Percentiles rank a stretch among this genome's conserved stretches.
Conservation (phyloP, 2,329 filamentous ascomycete genomes). For the Sarocladium brachiariae region DNA sequence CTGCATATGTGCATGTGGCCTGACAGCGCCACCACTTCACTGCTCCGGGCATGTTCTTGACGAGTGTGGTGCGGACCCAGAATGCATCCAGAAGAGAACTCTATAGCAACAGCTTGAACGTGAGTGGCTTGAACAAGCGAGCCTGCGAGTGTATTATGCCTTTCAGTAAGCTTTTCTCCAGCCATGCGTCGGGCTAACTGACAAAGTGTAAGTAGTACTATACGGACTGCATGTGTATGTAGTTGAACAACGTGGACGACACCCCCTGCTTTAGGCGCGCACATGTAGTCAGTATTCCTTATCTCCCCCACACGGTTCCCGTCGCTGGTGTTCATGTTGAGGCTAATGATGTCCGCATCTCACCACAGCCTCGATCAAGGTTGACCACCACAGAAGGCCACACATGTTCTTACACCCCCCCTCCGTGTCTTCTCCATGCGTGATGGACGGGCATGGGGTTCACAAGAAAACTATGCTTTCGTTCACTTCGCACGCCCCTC, state of each 20-base stretch:
- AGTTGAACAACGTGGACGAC: too few relatives aligned
- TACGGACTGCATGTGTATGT: too few relatives aligned
- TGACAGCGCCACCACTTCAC: not conserved
- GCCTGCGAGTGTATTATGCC: not conserved
- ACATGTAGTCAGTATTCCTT: not conserved
- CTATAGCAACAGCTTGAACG: not conserved
- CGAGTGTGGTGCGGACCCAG: not conserved
- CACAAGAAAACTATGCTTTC: too few relatives aligned
- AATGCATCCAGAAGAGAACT: not conserved
- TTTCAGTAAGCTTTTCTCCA: not conserved
- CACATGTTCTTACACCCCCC: not conserved
- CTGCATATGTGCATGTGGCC: not conserved
- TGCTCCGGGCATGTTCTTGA: not conserved
- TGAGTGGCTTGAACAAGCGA: not conserved
- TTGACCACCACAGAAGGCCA: not conserved
- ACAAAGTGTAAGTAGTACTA: too few relatives aligned
- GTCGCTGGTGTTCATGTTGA: not conserved
- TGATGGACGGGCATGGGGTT: too few relatives aligned
- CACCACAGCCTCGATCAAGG: not conserved
- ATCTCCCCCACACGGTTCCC: constrained; percentile 8
- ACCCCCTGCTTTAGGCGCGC: too few relatives aligned
- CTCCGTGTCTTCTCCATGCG: not conserved
- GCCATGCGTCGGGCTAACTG: not conserved
- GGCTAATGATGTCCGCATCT: not conserved
- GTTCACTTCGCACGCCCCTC: constrained; percentile 1